Evolutionary conservation across 2,329 filamentous ascomycete genomes (phyloP).

Genomic region (Colletotrichum destructivum): DNA sequence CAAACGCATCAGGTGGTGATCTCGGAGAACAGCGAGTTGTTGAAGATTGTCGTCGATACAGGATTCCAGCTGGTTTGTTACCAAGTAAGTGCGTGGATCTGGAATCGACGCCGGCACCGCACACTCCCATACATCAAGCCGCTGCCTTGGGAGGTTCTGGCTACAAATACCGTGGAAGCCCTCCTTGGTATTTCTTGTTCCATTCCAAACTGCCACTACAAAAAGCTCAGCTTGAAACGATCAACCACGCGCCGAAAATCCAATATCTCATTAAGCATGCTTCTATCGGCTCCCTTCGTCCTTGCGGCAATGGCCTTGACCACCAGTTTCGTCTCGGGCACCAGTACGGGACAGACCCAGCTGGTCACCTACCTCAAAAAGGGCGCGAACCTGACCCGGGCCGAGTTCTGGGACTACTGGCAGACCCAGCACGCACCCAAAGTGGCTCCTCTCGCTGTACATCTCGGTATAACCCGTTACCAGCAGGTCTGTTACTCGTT

Average conservation of each 20-base stretch:
- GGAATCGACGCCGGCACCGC: neutral
- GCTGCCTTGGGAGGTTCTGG: too few relatives aligned
- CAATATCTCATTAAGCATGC: neutral
- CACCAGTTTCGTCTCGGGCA: conserved; percentile 29
- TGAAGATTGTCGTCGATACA: neutral
- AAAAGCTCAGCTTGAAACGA: neutral
- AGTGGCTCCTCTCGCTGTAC: conserved; percentile 47
- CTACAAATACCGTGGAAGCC: neutral
- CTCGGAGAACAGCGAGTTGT: neutral
- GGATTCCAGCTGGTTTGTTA: neutral
- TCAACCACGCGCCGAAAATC: neutral
- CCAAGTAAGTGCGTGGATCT: neutral
- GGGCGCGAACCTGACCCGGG: conserved; percentile 44
- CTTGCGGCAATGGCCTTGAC: neutral
- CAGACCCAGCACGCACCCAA: conserved; percentile 49
- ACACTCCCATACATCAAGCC: neutral
- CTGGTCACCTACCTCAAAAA: conserved; percentile 51
- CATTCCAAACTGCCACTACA: neutral
- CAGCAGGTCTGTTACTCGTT: conserved; percentile 46
- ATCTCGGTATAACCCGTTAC: conserved; percentile 49
- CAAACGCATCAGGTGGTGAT: neutral
- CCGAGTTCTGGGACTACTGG: conserved; percentile 51
- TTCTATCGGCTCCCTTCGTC: neutral
- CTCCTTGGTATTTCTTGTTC: neutral
- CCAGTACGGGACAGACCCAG: conserved; percentile 51